Evolutionary conservation across 2,329 filamentous ascomycete species (phyloP), one percentile per base, ranked within the genome.

Genomic region (Didymella exigua): DNA sequence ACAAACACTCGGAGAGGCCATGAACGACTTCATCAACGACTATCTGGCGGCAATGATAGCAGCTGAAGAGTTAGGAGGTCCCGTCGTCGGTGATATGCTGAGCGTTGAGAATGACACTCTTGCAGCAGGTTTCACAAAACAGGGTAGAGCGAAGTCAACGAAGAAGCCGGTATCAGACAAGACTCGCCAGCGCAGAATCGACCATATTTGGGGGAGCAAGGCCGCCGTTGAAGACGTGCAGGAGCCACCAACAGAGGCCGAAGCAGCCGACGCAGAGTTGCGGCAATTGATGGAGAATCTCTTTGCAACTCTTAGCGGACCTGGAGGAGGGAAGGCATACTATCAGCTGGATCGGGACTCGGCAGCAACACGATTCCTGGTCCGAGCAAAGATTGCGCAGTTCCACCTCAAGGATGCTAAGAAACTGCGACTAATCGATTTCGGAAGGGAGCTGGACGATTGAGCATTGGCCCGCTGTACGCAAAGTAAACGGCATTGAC

Each of bases 11-110:
- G 83, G 89, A 50, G 82, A 81, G 53, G 81, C 84, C 0, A 81
- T 96, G 50, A 84, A 88, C 59, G 78, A 77, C 14, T 96, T 96
- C 67, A 87, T 93, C 53, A 84, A 90, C 58, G 78, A 85, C 37
- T 82, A 85, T 34, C 81, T 96, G 1, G 89, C 89, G 1, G 76
- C 84, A 3, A 89, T 93, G 85, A 79, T 96, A 37, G 91, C 90
- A 6, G 89, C 90, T 0, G 91, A 96, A 76, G 89, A 92, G 67
- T 81, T 93, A 1, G 91, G 91, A 7, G 91, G 91, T 0, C 91
- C 91, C 0, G 88, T 92, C 10, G 90, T 93, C 0, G 90, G 91
- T 3, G 88, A 91, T 61, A 79, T 88, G 63, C 80, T 89, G 68
- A 85, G 89, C 76, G 86, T 78, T 64, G 82, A 79, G 8, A 82